Base-by-base conservation (phyloP, 257 asterid species). In the Dorcoceras hygrometricum region DNA sequence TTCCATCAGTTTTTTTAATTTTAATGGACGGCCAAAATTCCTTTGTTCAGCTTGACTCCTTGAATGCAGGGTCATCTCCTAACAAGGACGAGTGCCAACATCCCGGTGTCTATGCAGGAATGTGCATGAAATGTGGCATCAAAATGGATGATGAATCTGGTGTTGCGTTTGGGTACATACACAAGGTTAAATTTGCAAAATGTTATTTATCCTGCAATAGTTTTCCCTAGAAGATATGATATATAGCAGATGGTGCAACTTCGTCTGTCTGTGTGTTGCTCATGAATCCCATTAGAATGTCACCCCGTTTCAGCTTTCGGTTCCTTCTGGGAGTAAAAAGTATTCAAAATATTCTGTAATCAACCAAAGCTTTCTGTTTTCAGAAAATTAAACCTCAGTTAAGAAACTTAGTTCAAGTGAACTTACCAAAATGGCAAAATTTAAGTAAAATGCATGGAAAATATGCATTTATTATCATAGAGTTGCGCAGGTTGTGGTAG, bases 41-140 rank as follows among this genome's bases (percentile, higher is more conserved):
- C 63, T 57, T 58, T 32, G 29, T 54, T 32, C 14, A 39, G 39
- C 63, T 23, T 31, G 6, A 19, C 64, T 51, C 50, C 39, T 56
- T 31, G 48, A 70, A 71, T 76, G 75, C 84, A 80, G 90, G 69
- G 23, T 69, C 74, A 62, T 78, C 80, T 53, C 63, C 57, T 18
- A 23, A 62, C 68, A 74, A 75, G 73, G 58, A 68, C 61, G 28
- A 66, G 20, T 90, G 97, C 69, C 53, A 77, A 28, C 98, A 93
- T 83, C 98, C 98, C 46, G 98, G 97, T 71, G 68, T 67, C 46
- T 79, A 79, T 63, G 93, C 87, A 39, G 98, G 98, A 75, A 84
- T 93, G 91, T 93, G 98, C 71, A 78, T 93, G 73, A 71, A 59
- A 65, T 93, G 98, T 77, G 98, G 97, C 57, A 72, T 72, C 73